These are phyloP conservation scores for Macrotyloma uniflorum DNA, from an alignment of 306 rosid species.

Conservation along the genomic window DNA sequence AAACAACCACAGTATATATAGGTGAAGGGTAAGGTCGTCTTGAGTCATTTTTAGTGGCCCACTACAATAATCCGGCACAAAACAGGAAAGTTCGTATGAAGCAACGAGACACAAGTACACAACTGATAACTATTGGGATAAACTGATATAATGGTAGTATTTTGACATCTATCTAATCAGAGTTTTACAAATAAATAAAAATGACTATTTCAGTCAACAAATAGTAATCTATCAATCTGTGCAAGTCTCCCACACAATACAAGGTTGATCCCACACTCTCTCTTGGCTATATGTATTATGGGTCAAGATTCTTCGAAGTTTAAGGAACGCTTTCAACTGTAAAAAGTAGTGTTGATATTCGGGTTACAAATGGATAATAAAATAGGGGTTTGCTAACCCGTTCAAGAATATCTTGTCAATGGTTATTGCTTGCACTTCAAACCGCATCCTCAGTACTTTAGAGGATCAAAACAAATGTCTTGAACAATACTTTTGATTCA, in stretches of 20 bases:
- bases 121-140: conserved; percentile 19
- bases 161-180: conserved; percentile 2
- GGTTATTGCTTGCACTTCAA: not conserved
- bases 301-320: conserved; percentile 15
- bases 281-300: not conserved
- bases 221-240: conserved; percentile 10
- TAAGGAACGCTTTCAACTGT: not conserved
- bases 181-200: not conserved
- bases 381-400: not conserved
- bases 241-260: conserved; percentile 1
- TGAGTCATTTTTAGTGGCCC: not conserved
- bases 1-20: not conserved
- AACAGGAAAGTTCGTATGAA: not conserved
- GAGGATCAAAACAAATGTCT: not conserved
- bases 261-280: not conserved
- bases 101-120: not conserved
- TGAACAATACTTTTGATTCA: not conserved
- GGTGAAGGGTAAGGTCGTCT: not conserved
- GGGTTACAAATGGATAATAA: not conserved
- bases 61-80: not conserved
- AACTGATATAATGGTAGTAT: not conserved
- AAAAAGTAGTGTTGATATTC: not conserved
- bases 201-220: not conserved
- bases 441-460: not conserved
- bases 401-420: not conserved